These are phyloP conservation scores for Parasarocladium wereldwijsianum DNA, from an alignment of 2,329 filamentous ascomycete species.

Conservation along the genomic window DNA sequence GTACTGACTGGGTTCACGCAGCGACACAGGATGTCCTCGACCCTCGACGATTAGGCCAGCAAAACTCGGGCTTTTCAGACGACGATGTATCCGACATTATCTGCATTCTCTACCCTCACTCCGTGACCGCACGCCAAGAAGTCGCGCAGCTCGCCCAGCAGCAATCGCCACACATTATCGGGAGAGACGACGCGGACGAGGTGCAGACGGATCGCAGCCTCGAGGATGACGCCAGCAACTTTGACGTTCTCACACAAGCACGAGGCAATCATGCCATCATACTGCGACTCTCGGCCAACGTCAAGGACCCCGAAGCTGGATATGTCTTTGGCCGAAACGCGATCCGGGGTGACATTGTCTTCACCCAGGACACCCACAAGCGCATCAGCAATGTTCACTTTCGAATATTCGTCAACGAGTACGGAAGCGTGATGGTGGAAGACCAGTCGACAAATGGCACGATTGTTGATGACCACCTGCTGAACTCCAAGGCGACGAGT, in stretches of 20 bases:
- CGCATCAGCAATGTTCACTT: constrained; percentile 93
- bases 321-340: constrained; percentile 78
- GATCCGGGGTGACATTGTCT: constrained; percentile 55
- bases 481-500: constrained; percentile 30
- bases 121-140: constrained; percentile 55
- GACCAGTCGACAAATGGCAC: constrained; percentile 96
- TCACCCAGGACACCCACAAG: constrained; percentile 50
- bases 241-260: constrained; percentile 17
- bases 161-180: constrained; percentile 32
- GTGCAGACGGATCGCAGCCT: constrained; percentile 34
- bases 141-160: constrained; percentile 38
- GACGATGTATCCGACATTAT: constrained; percentile 79
- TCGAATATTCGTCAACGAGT: constrained; percentile 77
- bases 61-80: constrained; percentile 70
- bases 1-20: constrained; percentile 14
- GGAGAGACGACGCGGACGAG: constrained; percentile 31
- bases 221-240: constrained; percentile 34
- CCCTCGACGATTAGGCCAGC: constrained; percentile 62
- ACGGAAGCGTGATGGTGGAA: constrained; percentile 78
- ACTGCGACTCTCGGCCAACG: constrained; percentile 59
- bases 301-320: constrained; percentile 55
- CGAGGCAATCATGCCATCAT: constrained; percentile 54
- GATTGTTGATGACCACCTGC: constrained; percentile 58
- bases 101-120: constrained; percentile 72
- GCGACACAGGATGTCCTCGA: constrained; percentile 73